Evolutionary conservation across 2,329 filamentous ascomycete genomes (phyloP), one percentile per base, ranked within the genome.

Genomic region (Metarhizium rileyi): DNA sequence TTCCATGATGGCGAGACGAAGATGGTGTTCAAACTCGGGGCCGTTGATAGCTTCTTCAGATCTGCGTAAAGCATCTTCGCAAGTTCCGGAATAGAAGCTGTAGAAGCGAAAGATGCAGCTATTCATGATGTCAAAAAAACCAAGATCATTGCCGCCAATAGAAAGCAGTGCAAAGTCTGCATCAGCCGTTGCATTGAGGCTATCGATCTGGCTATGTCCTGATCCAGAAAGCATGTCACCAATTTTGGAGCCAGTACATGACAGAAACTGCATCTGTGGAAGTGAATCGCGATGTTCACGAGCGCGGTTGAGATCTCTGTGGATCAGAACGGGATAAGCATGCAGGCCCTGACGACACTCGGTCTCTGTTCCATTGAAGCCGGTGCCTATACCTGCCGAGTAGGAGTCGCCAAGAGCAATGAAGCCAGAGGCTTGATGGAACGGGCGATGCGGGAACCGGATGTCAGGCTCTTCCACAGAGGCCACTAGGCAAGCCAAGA

Each of bases 41-140:
- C 65, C 57, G 18, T 60, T 59, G 45, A 73, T 57, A 26, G 61
- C 58, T 4, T 59, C 56, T 20, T 66, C 63, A 1, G 69, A 62
- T 6, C 60, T 61, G 7, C 54, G 57, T 1, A 74, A 63, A 1
- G 70, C 70, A 3, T 64, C 51, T 47, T 68, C 66, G 57, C 71
- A 75, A 1, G 71, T 71, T 5, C 70, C 70, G 16, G 68, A 71
- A 59, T 71, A 72, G 58, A 71, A 70, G 55, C 68, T 69, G 56
- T 75, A 74, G 57, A 74, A 74, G 28, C 70, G 66, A 53, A 75
- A 74, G 16, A 75, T 68, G 56, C 73, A 75, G 23, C 70, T 70
- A 55, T 75, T 74, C 59, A 75, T 71, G 20, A 75, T 69, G 35
- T 70, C 67, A 53, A 73, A 75, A 62, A 74, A 75, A 53, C 70